Conservation (phyloP, 2,329 filamentous ascomycete species). For the Fusarium sp. region DNA sequence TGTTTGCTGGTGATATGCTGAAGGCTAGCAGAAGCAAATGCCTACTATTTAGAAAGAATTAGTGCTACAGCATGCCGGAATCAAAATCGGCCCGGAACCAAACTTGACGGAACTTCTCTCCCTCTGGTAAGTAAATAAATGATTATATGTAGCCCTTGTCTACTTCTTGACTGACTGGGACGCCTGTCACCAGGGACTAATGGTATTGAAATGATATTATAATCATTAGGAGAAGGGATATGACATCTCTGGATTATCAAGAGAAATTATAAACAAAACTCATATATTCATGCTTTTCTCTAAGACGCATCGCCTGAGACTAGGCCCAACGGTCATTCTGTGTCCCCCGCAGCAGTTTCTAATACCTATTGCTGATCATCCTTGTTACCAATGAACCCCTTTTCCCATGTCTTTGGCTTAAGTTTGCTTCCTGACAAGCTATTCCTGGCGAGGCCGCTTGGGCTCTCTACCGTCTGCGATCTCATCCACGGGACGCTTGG, state of each 20-base stretch:
- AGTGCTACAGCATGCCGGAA: fast-evolving
- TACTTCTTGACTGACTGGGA: background rate
- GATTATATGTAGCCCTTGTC: fast-evolving
- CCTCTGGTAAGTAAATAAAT: background rate
- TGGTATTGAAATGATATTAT: fast-evolving
- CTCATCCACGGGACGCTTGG: background rate
- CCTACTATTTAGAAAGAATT: fast-evolving
- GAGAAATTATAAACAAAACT: background rate
- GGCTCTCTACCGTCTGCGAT: fast-evolving
- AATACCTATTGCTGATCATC: fast-evolving
- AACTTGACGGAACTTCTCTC: fast-evolving
- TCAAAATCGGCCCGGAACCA: fast-evolving
- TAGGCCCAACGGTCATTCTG: fast-evolving
- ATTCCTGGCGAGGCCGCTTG: background rate
- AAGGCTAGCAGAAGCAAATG: background rate
- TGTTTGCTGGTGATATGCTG: background rate
- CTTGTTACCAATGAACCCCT: fast-evolving
- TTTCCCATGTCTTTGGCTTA: background rate
- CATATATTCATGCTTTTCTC: background rate
- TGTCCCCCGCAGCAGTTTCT: fast-evolving
- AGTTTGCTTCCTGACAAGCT: background rate
- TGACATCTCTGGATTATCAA: background rate
- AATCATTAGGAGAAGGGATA: background rate
- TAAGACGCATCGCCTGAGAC: background rate
- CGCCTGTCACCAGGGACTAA: background rate